These are phyloP conservation scores for Epithele typhae DNA, from an alignment of 768 basidiomycete species.

Conservation along the genomic window DNA sequence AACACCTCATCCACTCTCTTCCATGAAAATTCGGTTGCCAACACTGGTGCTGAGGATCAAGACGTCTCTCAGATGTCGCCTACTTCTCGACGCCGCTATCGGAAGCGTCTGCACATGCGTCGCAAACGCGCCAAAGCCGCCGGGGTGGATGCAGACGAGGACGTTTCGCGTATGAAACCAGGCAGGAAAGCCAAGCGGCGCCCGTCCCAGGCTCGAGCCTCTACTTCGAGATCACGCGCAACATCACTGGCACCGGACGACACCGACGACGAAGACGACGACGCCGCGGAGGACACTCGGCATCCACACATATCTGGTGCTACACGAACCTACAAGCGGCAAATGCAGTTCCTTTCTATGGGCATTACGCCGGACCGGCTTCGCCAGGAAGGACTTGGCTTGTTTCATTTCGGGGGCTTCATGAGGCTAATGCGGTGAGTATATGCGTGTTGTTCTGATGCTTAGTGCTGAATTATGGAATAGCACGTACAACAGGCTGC, in stretches of 20 bases:
- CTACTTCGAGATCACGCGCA: too few species aligned
- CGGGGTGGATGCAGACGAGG: constrained; percentile 32
- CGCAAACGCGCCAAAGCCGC: constrained; percentile 52
- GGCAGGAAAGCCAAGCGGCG: constrained; percentile 28
- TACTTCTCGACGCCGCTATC: constrained; percentile 46
- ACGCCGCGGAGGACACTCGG: background rate
- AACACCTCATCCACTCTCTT: too few species aligned
- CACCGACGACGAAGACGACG: too few species aligned
- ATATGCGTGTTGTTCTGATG: background rate
- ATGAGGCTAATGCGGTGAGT: constrained; percentile 39
- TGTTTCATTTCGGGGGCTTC: constrained; percentile 42
- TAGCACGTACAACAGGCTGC: constrained; percentile 29
- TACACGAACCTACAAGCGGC: constrained; percentile 44
- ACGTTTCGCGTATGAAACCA: constrained; percentile 34
- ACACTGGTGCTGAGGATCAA: background rate
- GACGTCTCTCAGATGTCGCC: constrained; percentile 35
- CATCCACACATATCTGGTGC: constrained; percentile 30
- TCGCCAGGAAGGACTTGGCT: constrained; percentile 37
- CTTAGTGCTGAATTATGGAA: background rate
- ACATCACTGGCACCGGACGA: too few species aligned
- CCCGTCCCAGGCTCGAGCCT: too few species aligned
- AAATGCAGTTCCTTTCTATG: constrained; percentile 34
- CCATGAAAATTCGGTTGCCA: too few species aligned
- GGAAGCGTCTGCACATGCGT: constrained; percentile 70
- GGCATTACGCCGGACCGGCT: constrained; percentile 45